phyloP scores from a whole-genome alignment of 345 rosid species.

The Syzygium aromaticum region DNA sequence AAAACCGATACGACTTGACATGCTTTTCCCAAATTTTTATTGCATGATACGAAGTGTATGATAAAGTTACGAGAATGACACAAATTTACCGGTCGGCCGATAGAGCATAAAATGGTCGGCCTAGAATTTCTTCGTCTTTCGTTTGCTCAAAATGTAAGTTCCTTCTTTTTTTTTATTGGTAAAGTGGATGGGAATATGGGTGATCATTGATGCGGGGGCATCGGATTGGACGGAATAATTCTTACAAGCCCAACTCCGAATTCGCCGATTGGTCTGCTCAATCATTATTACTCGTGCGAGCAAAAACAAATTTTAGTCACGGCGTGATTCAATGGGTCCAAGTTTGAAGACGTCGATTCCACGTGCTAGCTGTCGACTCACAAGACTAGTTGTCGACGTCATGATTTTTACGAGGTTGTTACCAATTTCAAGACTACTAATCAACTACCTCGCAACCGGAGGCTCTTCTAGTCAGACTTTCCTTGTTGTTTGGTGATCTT shows the following conservation, averaged over 20 bases:
- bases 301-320: accelerated
- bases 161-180: background rate
- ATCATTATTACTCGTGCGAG: background rate
- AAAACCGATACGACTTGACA: accelerated
- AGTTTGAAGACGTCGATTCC: background rate
- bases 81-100: accelerated
- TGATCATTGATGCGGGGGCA: background rate
- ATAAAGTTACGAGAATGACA: background rate
- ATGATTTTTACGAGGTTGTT: background rate
- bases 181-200: background rate
- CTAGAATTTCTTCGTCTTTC: accelerated
- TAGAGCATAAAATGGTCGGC: background rate
- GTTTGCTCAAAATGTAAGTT: background rate
- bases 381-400: accelerated
- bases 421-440: too few species aligned
- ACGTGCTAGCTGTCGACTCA: accelerated
- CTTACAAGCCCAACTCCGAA: accelerated
- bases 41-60: accelerated
- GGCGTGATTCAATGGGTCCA: accelerated
- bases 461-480: too few species aligned
- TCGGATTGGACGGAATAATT: background rate
- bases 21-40: background rate
- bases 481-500: background rate
- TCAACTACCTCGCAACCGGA: background rate
- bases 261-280: background rate